A percentile compares a stretch with the other conserved stretches of the same genome.
phyloP scores from a whole-genome alignment of 805 yeast genomes.

The Blastobotrys terrestris region DNA sequence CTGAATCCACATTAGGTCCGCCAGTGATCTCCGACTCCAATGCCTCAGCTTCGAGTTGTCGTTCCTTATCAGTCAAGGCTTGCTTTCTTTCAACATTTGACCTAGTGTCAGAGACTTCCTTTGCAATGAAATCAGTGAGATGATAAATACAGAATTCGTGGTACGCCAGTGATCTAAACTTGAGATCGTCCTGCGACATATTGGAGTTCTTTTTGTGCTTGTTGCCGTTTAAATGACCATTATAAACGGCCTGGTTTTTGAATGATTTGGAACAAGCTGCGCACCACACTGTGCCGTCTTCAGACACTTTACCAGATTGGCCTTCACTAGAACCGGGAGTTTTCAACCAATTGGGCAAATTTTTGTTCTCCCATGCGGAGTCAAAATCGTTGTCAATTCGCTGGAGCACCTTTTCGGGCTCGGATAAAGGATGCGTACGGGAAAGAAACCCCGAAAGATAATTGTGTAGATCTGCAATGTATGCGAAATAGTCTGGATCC shows the following conservation, averaged over 20 bases:
- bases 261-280: constrained; percentile 56
- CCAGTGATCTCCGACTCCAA: constrained; percentile 25
- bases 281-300: constrained; percentile 43
- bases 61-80: constrained; percentile 66
- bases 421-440: constrained; percentile 45
- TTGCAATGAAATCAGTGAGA: constrained; percentile 35
- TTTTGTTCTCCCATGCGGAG: constrained; percentile 23
- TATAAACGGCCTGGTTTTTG: constrained; percentile 56
- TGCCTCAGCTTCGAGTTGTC: constrained; percentile 47
- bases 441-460: constrained; percentile 48
- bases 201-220: constrained; percentile 54
- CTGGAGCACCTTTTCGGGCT: constrained; percentile 31
- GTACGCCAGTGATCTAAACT: constrained; percentile 22
- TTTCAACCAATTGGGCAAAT: neutral
- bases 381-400: constrained; percentile 28
- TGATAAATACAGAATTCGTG: constrained; percentile 38
- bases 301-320: constrained; percentile 9
- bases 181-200: constrained; percentile 2
- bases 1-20: constrained; percentile 7
- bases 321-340: neutral
- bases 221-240: constrained; percentile 66
- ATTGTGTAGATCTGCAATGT: constrained; percentile 39
- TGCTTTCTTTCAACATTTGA: constrained; percentile 54
- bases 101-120: constrained; percentile 45
- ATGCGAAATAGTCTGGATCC: constrained; percentile 36